A percentile compares a stretch with the other conserved stretches of the same genome.
Evolutionary conservation across 306 rosid genomes (phyloP).

Genomic region (Cucurbita ficifolia): DNA sequence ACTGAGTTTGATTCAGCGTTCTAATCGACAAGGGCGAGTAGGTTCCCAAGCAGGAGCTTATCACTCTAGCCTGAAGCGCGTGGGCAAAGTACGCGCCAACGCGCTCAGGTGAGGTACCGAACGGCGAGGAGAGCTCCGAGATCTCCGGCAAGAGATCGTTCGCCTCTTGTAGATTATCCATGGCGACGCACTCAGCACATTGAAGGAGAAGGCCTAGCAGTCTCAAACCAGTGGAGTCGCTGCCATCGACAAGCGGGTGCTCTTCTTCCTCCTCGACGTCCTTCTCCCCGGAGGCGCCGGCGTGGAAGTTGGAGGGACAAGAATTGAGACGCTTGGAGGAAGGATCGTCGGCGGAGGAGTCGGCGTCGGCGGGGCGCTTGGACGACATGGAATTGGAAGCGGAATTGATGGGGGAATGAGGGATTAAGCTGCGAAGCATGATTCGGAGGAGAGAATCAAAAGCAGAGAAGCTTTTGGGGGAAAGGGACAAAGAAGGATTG

Average conservation of each 20-base stretch:
- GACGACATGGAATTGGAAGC: slow-evolving; percentile 43
- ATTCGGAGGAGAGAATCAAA: slow-evolving; percentile 13
- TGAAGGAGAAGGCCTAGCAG: slow-evolving; percentile 69
- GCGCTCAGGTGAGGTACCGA: slow-evolving; percentile 76
- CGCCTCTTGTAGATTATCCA: slow-evolving; percentile 61
- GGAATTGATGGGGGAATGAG: slow-evolving; percentile 38
- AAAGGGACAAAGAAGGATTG: background rate
- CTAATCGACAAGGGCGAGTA: slow-evolving; percentile 49
- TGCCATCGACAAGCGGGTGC: slow-evolving; percentile 14
- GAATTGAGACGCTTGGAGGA: slow-evolving; percentile 32
- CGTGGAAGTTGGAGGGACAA: slow-evolving; percentile 14
- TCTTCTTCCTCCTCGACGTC: slow-evolving; percentile 13
- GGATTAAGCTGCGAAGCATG: slow-evolving; percentile 92
- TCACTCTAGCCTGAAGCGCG: slow-evolving; percentile 84
- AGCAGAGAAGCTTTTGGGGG: background rate
- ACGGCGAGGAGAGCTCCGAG: slow-evolving; percentile 74
- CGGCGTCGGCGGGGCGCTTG: slow-evolving; percentile 33
- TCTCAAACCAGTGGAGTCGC: slow-evolving; percentile 52
- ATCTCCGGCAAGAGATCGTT: slow-evolving; percentile 75
- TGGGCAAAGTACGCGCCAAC: slow-evolving; percentile 83
- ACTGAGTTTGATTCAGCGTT: slow-evolving; percentile 37
- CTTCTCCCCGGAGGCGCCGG: slow-evolving; percentile 22
- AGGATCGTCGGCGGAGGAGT: slow-evolving; percentile 14
- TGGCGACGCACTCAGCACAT: slow-evolving; percentile 91
- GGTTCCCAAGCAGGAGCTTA: slow-evolving; percentile 54